Evolutionary conservation across 805 yeast species (phyloP), one percentile per base, ranked within the genome.

Genomic region (Myxozyma neotropica): DNA sequence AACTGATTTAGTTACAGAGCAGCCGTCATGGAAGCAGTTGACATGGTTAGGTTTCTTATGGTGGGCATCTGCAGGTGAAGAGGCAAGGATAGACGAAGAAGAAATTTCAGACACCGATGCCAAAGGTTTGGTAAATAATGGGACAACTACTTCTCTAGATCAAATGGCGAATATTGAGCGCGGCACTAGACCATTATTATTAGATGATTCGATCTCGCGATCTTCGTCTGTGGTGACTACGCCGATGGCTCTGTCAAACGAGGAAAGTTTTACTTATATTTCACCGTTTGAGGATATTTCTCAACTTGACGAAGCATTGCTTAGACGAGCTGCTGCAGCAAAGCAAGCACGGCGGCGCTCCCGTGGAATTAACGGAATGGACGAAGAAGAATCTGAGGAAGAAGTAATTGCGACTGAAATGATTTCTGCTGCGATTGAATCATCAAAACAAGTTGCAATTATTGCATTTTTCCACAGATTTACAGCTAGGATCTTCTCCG

Each of bases 1-100:
- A 49, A 61, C 65, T 6, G 64, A 61, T 38, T 44, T 61, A 5
- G 51, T 40, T 39, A 51, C 59, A 29, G 57, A 55, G 42, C 67
- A 35, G 46, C 70, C 78, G 23, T 78, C 87, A 1, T 79, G 88
- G 81, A 76, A 77, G 55, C 85, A 83, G 65, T 75, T 81, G 42
- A 75, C 85, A 0, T 85, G 88, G 88, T 77, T 81, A 55, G 91
- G 91, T 0, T 80, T 88, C 59, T 75, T 87, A 21, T 88, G 94
- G 94, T 88, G 93, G 90, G 96, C 96, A 2, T 81, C 88, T 31
- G 93, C 94, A 0, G 96, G 94, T 7, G 87, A 85, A 59, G 77
- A 79, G 42, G 75, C 76, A 15, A 72, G 71, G 24, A 69, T 73
- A 21, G 74, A 75, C 47, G 76, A 74, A 29, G 80, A 79, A 42